Conservation (phyloP, 225 moss, liverwort and hornwort genomes). For the Pseudoscleropodium purum region DNA sequence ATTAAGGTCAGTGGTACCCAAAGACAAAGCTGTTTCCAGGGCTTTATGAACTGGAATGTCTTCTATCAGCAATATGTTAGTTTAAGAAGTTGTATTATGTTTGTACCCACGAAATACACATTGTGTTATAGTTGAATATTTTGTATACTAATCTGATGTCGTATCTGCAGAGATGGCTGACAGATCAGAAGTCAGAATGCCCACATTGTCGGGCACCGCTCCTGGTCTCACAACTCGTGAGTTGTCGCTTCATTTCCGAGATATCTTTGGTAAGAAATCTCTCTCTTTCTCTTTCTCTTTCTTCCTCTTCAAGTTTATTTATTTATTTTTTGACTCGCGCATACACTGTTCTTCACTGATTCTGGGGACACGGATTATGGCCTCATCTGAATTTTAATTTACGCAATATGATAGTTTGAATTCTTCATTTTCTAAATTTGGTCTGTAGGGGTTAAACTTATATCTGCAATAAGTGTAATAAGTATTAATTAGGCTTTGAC, state of each 20-base stretch:
- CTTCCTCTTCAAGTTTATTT: neutral
- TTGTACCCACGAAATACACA: neutral
- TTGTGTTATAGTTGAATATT: neutral
- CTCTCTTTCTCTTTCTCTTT: neutral
- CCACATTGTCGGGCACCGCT: slow-evolving; percentile 61
- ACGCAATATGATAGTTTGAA: neutral
- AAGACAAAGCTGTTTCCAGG: neutral
- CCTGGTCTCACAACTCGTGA: slow-evolving; percentile 58
- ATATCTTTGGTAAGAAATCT: slow-evolving; percentile 37
- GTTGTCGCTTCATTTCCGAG: slow-evolving; percentile 60
- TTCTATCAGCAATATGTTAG: neutral
- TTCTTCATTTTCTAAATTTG: neutral
- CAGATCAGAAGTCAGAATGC: slow-evolving; percentile 64
- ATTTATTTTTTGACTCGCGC: neutral
- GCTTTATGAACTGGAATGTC: neutral
- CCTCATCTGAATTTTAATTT: neutral
- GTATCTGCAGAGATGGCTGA: slow-evolving; percentile 50
- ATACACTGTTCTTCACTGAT: neutral
- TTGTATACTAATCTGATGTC: neutral
- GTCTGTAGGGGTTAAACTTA: too few relatives aligned
- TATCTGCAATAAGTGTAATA: neutral
- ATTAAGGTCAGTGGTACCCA: slow-evolving; percentile 45
- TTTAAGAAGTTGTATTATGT: neutral
- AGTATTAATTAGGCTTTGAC: neutral
- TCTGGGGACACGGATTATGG: neutral